These are phyloP conservation scores for Licmophora abbreviata DNA, from an alignment of 108 stramenopile genomes.

Conservation along the genomic window DNA sequence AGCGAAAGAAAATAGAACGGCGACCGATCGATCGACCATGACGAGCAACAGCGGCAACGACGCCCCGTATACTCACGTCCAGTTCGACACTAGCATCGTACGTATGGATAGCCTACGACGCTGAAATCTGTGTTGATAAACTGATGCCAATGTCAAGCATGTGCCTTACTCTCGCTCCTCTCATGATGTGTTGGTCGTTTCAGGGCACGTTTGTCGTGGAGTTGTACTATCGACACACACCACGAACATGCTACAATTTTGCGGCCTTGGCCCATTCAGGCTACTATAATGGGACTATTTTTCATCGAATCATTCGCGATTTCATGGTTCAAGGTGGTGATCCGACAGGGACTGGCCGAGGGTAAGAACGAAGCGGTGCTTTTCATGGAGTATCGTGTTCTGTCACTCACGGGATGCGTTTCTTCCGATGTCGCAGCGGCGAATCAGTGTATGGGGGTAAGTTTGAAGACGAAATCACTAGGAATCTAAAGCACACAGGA, in stretches of 20 bases:
- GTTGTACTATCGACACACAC: conserved; percentile 71
- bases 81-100: conserved; percentile 9
- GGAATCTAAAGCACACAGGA: conserved; percentile 73
- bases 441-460: conserved; percentile 83
- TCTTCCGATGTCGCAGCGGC: conserved; percentile 18
- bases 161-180: background rate
- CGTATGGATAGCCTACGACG: background rate
- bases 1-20: too few relatives aligned
- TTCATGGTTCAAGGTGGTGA: conserved; percentile 98
- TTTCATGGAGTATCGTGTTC: background rate
- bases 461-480: conserved; percentile 90
- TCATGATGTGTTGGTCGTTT: background rate
- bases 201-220: conserved; percentile 70
- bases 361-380: conserved; percentile 33
- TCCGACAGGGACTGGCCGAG: conserved; percentile 76
- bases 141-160: background rate
- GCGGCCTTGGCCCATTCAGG: conserved; percentile 83
- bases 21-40: conserved; percentile 4
- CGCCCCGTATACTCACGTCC: conserved; percentile 5
- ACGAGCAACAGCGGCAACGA: background rate
- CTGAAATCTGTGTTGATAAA: background rate
- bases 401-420: conserved; percentile 4
- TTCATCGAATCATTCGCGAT: conserved; percentile 91
- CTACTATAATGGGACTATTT: conserved; percentile 90
- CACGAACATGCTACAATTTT: conserved; percentile 74